These are phyloP conservation scores for Vaccinium corymbosum DNA, from an alignment of 148 eudicot genomes.

Conservation along the genomic window DNA sequence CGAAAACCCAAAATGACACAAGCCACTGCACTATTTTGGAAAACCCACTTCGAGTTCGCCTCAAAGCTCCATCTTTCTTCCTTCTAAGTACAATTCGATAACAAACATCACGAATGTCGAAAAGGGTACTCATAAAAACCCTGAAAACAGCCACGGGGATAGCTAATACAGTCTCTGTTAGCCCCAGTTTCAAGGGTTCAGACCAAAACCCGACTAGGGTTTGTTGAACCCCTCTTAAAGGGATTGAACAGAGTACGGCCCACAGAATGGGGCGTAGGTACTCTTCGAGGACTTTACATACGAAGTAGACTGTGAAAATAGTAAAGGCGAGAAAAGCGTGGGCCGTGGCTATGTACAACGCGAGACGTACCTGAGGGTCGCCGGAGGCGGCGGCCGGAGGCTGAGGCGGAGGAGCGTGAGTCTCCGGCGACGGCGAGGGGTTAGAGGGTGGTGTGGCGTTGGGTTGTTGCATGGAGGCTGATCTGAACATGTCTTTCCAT, in stretches of 20 bases:
- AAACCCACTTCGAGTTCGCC: constrained; percentile 45
- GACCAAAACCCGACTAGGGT: constrained; percentile 87
- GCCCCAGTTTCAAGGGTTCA: constrained; percentile 69
- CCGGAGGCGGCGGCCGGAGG: constrained; percentile 20
- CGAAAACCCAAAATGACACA: constrained; percentile 61
- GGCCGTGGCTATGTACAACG: constrained; percentile 87
- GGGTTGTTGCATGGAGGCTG: constrained; percentile 18
- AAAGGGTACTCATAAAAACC: constrained; percentile 67
- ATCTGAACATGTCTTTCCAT: constrained; percentile 54
- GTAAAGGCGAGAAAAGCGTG: constrained; percentile 75
- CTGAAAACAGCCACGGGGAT: constrained; percentile 64
- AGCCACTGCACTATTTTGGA: constrained; percentile 57
- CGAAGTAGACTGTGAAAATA: constrained; percentile 59
- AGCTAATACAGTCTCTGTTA: constrained; percentile 73
- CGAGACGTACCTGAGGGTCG: constrained; percentile 72
- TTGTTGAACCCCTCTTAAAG: constrained; percentile 74
- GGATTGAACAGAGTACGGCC: constrained; percentile 89
- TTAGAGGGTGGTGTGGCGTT: constrained; percentile 15
- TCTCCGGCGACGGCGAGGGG: constrained; percentile 19
- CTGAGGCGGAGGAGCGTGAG: not conserved
- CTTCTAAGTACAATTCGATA: not conserved
- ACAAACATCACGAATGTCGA: constrained; percentile 50
- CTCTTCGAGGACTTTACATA: constrained; percentile 60
- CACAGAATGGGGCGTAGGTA: constrained; percentile 76
- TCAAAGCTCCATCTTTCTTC: not conserved